phyloP scores from a whole-genome alignment of 2,329 filamentous ascomycete species.

The Fusarium transvaalense region DNA sequence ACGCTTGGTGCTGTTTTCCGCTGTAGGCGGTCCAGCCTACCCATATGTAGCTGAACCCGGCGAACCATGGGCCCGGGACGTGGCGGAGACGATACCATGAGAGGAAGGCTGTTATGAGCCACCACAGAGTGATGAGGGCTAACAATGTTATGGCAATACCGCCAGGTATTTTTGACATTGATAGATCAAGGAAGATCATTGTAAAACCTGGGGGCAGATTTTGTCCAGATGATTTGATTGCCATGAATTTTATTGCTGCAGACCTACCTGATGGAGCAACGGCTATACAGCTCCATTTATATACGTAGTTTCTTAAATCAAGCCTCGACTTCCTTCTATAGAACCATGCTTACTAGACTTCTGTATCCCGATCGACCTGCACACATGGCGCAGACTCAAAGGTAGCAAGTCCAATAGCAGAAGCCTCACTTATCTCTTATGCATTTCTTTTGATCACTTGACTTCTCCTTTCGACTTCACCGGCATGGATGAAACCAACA shows the following conservation, averaged over 20 bases:
- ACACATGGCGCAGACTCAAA: neutral
- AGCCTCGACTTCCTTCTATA: neutral
- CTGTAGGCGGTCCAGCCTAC: neutral
- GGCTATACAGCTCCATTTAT: neutral
- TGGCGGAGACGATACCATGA: slow-evolving; percentile 4
- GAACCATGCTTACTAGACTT: neutral
- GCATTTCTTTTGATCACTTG: rapidly evolving
- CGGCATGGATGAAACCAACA: neutral
- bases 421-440: neutral
- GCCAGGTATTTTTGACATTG: rapidly evolving
- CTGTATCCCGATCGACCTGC: too few relatives aligned
- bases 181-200: neutral
- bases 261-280: too few relatives aligned
- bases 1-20: neutral
- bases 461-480: neutral
- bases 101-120: neutral
- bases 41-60: slow-evolving; percentile 14
- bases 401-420: neutral
- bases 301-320: neutral
- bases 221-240: neutral
- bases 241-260: neutral
- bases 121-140: neutral
- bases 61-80: slow-evolving; percentile 4
- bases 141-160: rapidly evolving
- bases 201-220: neutral